Conservation (phyloP, 148 eudicot genomes). For the Vaccinium vitisidaea region DNA sequence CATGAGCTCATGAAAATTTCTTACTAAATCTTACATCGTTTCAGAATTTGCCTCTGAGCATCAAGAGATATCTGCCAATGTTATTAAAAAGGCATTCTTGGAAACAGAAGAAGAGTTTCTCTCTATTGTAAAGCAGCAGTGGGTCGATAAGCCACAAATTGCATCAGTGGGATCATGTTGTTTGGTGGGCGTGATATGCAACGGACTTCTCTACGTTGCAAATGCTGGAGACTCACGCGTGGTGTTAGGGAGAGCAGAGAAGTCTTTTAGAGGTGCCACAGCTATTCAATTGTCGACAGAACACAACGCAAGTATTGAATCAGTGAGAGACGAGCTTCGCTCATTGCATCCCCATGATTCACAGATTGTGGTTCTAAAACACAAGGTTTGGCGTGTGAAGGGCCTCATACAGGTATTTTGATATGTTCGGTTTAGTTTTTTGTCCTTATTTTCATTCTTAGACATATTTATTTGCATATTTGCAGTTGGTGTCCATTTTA, state of each 20-base stretch:
- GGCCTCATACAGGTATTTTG: slow-evolving; percentile 76
- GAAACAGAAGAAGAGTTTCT: slow-evolving; percentile 69
- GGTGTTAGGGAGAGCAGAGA: slow-evolving; percentile 66
- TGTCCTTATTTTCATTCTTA: neutral
- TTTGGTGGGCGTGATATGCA: slow-evolving; percentile 65
- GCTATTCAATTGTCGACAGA: slow-evolving; percentile 78
- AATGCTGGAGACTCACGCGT: slow-evolving; percentile 90
- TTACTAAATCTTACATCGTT: neutral
- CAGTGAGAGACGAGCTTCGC: slow-evolving; percentile 65
- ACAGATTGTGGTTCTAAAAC: slow-evolving; percentile 66
- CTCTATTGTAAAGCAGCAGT: slow-evolving; percentile 55
- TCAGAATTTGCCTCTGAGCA: slow-evolving; percentile 61
- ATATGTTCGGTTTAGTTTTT: neutral
- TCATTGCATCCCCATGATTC: slow-evolving; percentile 68
- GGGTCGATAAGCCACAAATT: slow-evolving; percentile 60
- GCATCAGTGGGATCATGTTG: slow-evolving; percentile 90
- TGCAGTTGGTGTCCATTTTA: neutral
- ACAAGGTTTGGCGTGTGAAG: slow-evolving; percentile 90
- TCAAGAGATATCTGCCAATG: slow-evolving; percentile 54
- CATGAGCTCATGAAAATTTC: slow-evolving; percentile 1
- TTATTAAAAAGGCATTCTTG: slow-evolving; percentile 66
- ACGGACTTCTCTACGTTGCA: slow-evolving; percentile 56
- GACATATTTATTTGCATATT: neutral
- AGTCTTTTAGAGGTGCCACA: slow-evolving; percentile 24
- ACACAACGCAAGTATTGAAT: slow-evolving; percentile 67